Conservation (phyloP, 345 rosid species). For the Camelina neglecta region DNA sequence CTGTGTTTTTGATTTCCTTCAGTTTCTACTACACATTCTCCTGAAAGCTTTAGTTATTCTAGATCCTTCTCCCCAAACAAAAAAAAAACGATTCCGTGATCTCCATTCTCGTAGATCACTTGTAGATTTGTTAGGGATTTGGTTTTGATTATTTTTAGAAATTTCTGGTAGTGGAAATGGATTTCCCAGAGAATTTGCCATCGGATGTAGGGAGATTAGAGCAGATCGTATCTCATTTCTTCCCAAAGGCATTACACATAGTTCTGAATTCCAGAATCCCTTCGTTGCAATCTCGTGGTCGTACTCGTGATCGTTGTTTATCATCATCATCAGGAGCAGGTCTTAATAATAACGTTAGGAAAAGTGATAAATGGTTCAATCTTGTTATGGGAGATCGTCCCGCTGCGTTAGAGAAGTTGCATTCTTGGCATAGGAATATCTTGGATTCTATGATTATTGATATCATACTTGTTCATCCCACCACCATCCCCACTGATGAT, state of each 20-base stretch:
- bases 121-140: slow-evolving; percentile 4
- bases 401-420: slow-evolving; percentile 64
- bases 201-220: slow-evolving; percentile 62
- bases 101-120: neutral
- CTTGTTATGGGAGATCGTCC: slow-evolving; percentile 85
- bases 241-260: slow-evolving; percentile 77
- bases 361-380: slow-evolving; percentile 93
- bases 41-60: neutral
- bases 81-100: slow-evolving; percentile 3
- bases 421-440: slow-evolving; percentile 74
- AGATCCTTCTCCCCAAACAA: neutral
- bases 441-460: slow-evolving; percentile 85
- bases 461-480: slow-evolving; percentile 65
- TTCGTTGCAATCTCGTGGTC: slow-evolving; percentile 60
- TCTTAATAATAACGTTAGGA: slow-evolving; percentile 49
- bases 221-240: slow-evolving; percentile 74
- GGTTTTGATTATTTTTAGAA: slow-evolving; percentile 2
- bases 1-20: neutral
- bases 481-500: too few species aligned
- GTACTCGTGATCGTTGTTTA: slow-evolving; percentile 35
- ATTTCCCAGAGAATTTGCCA: slow-evolving; percentile 47
- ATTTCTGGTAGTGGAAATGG: slow-evolving; percentile 40
- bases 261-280: slow-evolving; percentile 80
- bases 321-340: slow-evolving; percentile 22
- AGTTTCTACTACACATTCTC: slow-evolving; percentile 20